phyloP scores from a whole-genome alignment of 2,329 filamentous ascomycete genomes.

The Plectosphaerella plurivora region DNA sequence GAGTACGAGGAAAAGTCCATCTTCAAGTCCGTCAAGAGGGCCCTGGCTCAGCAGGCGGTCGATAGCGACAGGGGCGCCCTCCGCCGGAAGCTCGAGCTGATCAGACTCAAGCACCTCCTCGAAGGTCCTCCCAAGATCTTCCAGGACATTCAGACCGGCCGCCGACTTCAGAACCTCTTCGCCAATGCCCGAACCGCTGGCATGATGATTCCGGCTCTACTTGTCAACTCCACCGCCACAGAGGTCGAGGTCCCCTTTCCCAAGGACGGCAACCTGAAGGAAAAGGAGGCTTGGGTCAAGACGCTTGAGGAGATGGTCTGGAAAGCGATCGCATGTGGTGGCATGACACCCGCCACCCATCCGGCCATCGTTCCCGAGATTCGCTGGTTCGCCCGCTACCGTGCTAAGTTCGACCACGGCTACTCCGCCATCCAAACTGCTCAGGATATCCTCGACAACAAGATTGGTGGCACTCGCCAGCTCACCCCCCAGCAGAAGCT shows the following conservation, averaged over 20 bases:
- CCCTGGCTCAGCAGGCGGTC: not conserved
- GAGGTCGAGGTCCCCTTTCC: not conserved
- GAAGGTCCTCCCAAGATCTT: not conserved
- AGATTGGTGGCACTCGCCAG: not conserved
- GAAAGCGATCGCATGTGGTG: not conserved
- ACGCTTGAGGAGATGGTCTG: not conserved
- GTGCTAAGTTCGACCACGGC: not conserved
- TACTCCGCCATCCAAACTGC: too few relatives aligned
- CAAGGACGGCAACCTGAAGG: not conserved
- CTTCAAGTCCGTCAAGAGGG: not conserved
- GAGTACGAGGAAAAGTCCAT: not conserved
- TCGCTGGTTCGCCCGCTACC: not conserved
- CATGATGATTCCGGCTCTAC: too few relatives aligned
- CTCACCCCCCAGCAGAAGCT: not conserved
- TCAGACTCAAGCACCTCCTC: not conserved
- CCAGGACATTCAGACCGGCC: not conserved
- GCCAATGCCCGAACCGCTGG: too few relatives aligned
- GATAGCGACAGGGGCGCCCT: not conserved
- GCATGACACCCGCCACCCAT: not conserved
- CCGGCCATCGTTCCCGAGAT: not conserved
- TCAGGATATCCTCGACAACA: too few relatives aligned
- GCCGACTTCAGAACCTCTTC: too few relatives aligned
- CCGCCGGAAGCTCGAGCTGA: not conserved
- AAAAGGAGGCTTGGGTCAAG: not conserved
- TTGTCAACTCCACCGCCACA: too few relatives aligned